Percentiles rank a stretch among this genome's conserved stretches.
phyloP scores from a whole-genome alignment of 352 stramenopile species.

The Pythium sukuiense region DNA sequence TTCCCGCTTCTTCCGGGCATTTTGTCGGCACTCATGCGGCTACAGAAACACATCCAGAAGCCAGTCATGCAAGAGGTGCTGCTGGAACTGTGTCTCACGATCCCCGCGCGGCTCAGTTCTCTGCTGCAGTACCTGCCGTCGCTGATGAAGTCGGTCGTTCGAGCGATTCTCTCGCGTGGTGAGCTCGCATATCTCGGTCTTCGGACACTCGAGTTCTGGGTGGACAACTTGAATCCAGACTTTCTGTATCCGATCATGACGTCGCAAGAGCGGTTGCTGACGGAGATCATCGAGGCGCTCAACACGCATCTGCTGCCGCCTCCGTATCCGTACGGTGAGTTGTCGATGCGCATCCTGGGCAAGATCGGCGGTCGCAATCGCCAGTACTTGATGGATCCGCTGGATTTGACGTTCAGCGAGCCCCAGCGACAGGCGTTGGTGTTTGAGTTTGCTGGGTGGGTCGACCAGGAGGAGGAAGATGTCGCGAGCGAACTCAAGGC shows the following conservation, averaged over 20 bases:
- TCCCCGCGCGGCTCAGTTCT: constrained; percentile 94
- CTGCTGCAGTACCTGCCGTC: constrained; percentile 97
- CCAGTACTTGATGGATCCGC: constrained; percentile 85
- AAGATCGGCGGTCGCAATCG: constrained; percentile 96
- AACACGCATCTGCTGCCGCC: constrained; percentile 94
- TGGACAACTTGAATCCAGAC: constrained; percentile 98
- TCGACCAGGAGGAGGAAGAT: constrained; percentile 21
- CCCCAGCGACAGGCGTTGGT: constrained; percentile 45
- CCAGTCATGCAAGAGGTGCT: constrained; percentile 89
- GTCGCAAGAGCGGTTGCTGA: constrained; percentile 86
- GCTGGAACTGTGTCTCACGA: constrained; percentile 96
- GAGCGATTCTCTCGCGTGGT: constrained; percentile 92
- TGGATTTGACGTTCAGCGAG: constrained; percentile 61
- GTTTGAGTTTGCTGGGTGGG: constrained; percentile 55
- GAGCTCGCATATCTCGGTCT: constrained; percentile 96
- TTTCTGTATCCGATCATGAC: constrained; percentile 96
- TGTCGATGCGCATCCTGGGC: constrained; percentile 95
- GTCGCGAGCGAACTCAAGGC: neutral
- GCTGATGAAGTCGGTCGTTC: constrained; percentile 94
- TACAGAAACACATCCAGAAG: constrained; percentile 91
- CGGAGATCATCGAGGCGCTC: constrained; percentile 95
- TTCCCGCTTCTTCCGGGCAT: constrained; percentile 92
- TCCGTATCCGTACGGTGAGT: constrained; percentile 96
- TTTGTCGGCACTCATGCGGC: constrained; percentile 92
- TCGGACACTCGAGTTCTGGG: constrained; percentile 97